Percentiles rank a stretch among this genome's conserved stretches.
phyloP scores from a whole-genome alignment of 805 yeast genomes.

The Wickerhamomyces rabaulensis region DNA sequence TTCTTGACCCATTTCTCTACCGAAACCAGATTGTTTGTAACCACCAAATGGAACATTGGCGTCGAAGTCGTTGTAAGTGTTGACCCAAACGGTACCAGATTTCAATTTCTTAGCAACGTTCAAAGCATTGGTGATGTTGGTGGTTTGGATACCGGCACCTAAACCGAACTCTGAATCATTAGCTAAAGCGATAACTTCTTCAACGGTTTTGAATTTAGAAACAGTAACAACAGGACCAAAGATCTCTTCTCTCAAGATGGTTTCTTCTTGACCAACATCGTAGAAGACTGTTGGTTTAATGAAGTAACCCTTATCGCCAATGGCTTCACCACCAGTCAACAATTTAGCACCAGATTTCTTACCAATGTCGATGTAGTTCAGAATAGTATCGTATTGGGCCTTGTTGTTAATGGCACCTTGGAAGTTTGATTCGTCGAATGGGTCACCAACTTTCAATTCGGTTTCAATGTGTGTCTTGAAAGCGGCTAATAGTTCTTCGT shows the following conservation, averaged over 20 bases:
- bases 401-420: conserved; percentile 79
- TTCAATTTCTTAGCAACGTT: conserved; percentile 58
- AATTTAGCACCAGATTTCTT: conserved; percentile 63
- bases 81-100: conserved; percentile 78
- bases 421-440: conserved; percentile 60
- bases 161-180: conserved; percentile 71
- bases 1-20: conserved; percentile 82
- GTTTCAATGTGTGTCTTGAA: conserved; percentile 56
- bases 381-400: conserved; percentile 62
- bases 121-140: conserved; percentile 54
- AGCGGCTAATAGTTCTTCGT: conserved; percentile 54
- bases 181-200: conserved; percentile 62
- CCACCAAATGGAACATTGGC: conserved; percentile 79
- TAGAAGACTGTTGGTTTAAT: conserved; percentile 70
- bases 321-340: conserved; percentile 66
- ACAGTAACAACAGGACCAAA: conserved; percentile 78
- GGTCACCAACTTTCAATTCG: conserved; percentile 61
- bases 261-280: conserved; percentile 58
- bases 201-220: conserved; percentile 60
- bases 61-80: conserved; percentile 77
- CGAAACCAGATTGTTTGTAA: conserved; percentile 73
- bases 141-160: conserved; percentile 78
- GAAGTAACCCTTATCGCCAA: conserved; percentile 64
- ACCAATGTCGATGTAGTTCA: conserved; percentile 63
- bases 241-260: conserved; percentile 66